Evolutionary conservation across 257 asterid species (phyloP), one percentile per base, ranked within the genome.

Genomic region (Solanum habrochaites): DNA sequence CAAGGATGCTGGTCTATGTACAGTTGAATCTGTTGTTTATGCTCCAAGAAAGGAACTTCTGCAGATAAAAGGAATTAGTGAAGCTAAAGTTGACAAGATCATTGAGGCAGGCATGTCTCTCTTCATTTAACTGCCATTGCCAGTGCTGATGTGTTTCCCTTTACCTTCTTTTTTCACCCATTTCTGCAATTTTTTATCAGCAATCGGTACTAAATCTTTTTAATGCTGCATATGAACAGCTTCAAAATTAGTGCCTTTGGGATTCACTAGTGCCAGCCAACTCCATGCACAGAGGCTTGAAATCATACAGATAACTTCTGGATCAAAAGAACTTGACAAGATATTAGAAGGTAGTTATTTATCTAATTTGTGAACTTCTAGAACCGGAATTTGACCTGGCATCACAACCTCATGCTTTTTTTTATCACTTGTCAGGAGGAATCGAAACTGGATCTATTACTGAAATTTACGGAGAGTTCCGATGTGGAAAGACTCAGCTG

Each of bases 401-500:
- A 37, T 29, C 43, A 37, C 67, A 85, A 25, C 47, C 20, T 83
- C 32, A 42, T 83, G 27, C 42, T 37, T 10, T 16, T 16, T 52
- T 31, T 85, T 70, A 7, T 70, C 49, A n/a, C 56, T 85, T 83
- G 72, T 88, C 93, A 97, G 99, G 99, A 82, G 99, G 99, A 71
- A 92, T 97, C 73, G 99, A 97, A 91, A 94, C 98, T 0, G 99
- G 99, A 20, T 95, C 99, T 21, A 97, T 97, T 43, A 97, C 99
- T 43, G 98, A 97, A 89, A 14, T 97, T 75, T 97, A 95, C 85
- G 99, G 99, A 72, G 99, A 97, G 87, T 95, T 92, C 49, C 98
- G 99, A 58, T 92, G 96, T 88, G 99, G 99, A 87, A 97, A 97
- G 92, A 97, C 99, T 93, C 99, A 97, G 91, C 94, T 97, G 15